Conservation (phyloP, 768 basidiomycete genomes). For the Boletus insuetus region DNA sequence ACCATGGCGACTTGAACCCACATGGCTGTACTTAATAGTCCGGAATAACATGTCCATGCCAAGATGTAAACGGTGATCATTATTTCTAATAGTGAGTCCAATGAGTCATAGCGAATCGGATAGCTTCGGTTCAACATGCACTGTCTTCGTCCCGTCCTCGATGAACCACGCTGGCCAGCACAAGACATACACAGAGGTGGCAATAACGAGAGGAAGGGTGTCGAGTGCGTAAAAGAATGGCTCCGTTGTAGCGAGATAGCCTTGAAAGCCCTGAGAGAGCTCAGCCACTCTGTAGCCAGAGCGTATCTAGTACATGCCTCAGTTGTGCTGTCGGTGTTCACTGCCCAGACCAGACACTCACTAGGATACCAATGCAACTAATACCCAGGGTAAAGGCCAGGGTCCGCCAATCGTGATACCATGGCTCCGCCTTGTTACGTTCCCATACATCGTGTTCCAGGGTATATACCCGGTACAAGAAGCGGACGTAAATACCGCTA, state of each 20-base stretch:
- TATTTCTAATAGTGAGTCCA: not conserved
- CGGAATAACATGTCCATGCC: too few species aligned
- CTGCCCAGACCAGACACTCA: constrained; percentile 29
- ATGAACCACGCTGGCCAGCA: constrained; percentile 70
- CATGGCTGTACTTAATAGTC: not conserved
- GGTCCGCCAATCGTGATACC: constrained; percentile 58
- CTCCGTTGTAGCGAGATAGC: constrained; percentile 56
- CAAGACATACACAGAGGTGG: constrained; percentile 50
- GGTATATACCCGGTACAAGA: constrained; percentile 47
- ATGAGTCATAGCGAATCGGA: constrained; percentile 1
- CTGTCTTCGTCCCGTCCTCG: not conserved
- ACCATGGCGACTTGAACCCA: not conserved
- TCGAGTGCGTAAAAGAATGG: constrained; percentile 65
- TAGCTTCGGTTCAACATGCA: constrained; percentile 25
- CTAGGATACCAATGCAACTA: constrained; percentile 63
- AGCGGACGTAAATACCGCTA: constrained; percentile 43
- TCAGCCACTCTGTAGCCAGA: constrained; percentile 62
- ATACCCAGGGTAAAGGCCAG: constrained; percentile 49
- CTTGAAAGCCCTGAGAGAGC: constrained; percentile 59
- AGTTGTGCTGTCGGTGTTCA: not conserved
- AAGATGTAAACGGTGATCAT: too few species aligned
- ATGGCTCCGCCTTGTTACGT: constrained; percentile 36
- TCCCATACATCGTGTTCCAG: constrained; percentile 36
- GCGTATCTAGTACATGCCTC: constrained; percentile 46
- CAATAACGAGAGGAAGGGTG: constrained; percentile 62